These are phyloP conservation scores for Tulasnella sp. DNA, from an alignment of 768 basidiomycete species.

Conservation along the genomic window DNA sequence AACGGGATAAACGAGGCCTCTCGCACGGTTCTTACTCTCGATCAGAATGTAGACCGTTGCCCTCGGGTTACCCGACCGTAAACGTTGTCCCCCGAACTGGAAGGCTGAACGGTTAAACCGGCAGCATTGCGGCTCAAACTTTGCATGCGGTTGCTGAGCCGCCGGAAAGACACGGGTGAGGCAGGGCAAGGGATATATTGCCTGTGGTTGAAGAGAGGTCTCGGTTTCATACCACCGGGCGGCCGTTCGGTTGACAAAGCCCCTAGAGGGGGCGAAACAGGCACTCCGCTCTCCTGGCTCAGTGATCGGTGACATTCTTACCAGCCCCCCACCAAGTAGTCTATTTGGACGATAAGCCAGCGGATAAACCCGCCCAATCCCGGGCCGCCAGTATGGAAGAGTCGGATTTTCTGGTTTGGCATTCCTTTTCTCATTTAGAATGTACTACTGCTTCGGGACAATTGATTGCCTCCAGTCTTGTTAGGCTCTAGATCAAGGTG, in stretches of 20 bases:
- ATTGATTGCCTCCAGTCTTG: neutral
- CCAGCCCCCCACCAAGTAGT: neutral
- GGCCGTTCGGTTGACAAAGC: neutral
- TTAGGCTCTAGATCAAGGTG: neutral
- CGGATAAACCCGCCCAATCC: neutral
- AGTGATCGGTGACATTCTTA: neutral
- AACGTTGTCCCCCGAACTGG: neutral
- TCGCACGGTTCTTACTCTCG: neutral
- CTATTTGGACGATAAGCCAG: too few relatives aligned
- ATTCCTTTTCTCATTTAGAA: neutral
- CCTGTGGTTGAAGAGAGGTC: neutral
- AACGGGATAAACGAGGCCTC: neutral
- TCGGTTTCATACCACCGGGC: neutral
- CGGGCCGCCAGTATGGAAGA: neutral
- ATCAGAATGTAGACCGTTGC: neutral
- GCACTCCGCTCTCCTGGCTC: neutral
- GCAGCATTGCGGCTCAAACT: neutral
- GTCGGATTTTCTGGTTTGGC: neutral
- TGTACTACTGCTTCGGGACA: neutral
- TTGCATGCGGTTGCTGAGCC: neutral
- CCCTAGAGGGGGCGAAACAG: neutral
- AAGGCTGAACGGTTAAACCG: conserved; percentile 13
- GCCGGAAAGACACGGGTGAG: neutral
- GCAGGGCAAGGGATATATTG: neutral
- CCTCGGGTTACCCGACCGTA: neutral